These are phyloP conservation scores for Elongisporangium anandrum DNA, from an alignment of 352 stramenopile species.

Conservation along the genomic window DNA sequence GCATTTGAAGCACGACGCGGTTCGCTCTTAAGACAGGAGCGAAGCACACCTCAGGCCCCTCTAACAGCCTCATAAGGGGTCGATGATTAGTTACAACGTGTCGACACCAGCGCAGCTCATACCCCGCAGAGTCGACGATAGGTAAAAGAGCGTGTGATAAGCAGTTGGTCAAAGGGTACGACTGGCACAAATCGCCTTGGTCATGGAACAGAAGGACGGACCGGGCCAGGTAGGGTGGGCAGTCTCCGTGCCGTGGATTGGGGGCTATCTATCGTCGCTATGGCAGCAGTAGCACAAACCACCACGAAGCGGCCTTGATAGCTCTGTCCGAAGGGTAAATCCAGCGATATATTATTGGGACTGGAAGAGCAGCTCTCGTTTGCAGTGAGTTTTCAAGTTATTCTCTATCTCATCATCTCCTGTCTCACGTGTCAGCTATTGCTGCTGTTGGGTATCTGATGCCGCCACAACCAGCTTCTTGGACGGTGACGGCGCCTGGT, in stretches of 20 bases:
- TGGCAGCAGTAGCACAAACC: conserved; percentile 27
- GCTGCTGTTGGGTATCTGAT: too few species aligned
- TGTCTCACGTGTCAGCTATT: too few species aligned
- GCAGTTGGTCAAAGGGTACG: conserved; percentile 25
- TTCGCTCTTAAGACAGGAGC: conserved; percentile 30
- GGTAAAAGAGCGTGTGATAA: conserved; percentile 31
- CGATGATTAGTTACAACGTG: conserved; percentile 39
- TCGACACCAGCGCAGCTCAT: conserved; percentile 7
- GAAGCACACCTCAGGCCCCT: conserved; percentile 32
- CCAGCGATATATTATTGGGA: conserved; percentile 33
- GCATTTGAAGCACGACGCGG: conserved; percentile 43
- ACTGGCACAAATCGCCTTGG: conserved; percentile 45
- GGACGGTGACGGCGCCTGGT: too few species aligned
- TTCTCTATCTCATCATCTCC: too few species aligned
- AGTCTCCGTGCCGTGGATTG: conserved; percentile 6
- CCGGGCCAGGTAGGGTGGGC: conserved; percentile 2
- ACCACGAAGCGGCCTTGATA: conserved; percentile 36
- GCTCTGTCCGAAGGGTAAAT: conserved; percentile 12
- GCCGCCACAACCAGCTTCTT: too few species aligned
- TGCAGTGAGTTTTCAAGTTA: too few species aligned
- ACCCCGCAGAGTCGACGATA: conserved; percentile 5
- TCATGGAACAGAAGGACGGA: conserved; percentile 41
- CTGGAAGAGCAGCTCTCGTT: too few species aligned
- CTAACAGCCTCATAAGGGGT: conserved; percentile 56
- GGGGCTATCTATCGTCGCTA: conserved; percentile 8